Conservation (phyloP, 169 alveolate genomes). For the Plasmodium billcollinsi region DNA sequence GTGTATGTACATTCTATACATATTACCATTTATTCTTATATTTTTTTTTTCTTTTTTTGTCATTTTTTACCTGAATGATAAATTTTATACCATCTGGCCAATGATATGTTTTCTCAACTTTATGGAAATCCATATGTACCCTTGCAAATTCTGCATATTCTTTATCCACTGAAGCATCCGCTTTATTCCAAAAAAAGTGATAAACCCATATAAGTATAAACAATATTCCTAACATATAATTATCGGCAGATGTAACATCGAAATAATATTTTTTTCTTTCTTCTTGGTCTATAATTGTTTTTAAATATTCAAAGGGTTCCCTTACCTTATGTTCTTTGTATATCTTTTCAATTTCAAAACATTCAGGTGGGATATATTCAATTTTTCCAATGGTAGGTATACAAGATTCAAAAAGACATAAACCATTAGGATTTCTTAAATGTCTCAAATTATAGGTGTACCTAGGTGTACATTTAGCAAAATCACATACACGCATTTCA, state of each 20-base stretch:
- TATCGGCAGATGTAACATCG: conserved; percentile 85
- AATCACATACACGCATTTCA: conserved; percentile 85
- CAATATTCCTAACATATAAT: conserved; percentile 71
- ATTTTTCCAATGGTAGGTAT: conserved; percentile 89
- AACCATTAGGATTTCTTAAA: conserved; percentile 73
- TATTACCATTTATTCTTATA: neutral
- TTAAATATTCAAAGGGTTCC: conserved; percentile 17
- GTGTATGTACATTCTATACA: no score
- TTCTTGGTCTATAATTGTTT: conserved; percentile 37
- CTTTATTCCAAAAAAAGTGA: conserved; percentile 85
- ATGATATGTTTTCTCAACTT: conserved; percentile 35
- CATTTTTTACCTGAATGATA: conserved; percentile 21
- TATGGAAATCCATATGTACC: conserved; percentile 40
- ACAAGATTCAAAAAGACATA: conserved; percentile 82
- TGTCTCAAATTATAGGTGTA: conserved; percentile 79
- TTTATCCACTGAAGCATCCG: conserved; percentile 84
- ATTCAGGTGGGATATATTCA: conserved; percentile 89
- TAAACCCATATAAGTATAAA: conserved; percentile 87
- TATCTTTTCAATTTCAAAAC: conserved; percentile 81
- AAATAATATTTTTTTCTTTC: conserved; percentile 80
- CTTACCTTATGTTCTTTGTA: conserved; percentile 50
- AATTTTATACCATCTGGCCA: conserved; percentile 49
- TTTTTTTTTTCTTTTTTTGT: neutral
- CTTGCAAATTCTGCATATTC: conserved; percentile 60
- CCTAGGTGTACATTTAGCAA: conserved; percentile 86